Conservation (phyloP, 164 flowering plant genomes). For the Houttuynia cordata region DNA sequence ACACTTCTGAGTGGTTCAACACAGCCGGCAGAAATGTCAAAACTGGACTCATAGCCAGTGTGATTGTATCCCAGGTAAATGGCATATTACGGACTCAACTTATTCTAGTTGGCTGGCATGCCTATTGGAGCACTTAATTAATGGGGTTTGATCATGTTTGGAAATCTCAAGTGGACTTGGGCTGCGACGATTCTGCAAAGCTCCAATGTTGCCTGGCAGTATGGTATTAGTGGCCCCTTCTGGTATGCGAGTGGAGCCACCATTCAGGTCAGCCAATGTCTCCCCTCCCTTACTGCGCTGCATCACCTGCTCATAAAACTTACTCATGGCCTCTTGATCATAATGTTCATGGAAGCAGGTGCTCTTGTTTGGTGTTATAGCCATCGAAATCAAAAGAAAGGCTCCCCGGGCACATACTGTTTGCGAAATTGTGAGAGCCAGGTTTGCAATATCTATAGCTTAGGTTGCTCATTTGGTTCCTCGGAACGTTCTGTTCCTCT, state of each 20-base stretch:
- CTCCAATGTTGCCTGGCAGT: constrained; percentile 95
- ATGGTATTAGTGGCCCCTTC: constrained; percentile 93
- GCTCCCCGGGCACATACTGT: constrained; percentile 96
- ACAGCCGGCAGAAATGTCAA: constrained; percentile 94
- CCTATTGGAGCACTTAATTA: not conserved
- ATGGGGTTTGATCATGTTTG: not conserved
- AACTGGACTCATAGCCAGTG: constrained; percentile 95
- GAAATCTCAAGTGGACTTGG: constrained; percentile 76
- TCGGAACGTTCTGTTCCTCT: not conserved
- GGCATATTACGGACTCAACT: not conserved
- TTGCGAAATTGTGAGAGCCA: constrained; percentile 86
- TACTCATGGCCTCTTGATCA: not conserved
- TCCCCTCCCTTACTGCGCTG: not conserved
- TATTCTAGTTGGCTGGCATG: not conserved
- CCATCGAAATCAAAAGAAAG: constrained; percentile 93
- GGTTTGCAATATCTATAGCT: constrained; percentile 27
- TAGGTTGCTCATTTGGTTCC: not conserved
- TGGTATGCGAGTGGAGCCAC: constrained; percentile 99
- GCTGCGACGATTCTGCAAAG: constrained; percentile 97
- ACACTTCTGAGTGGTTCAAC: constrained; percentile 97
- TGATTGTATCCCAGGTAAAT: constrained; percentile 85
- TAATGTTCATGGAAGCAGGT: constrained; percentile 28
- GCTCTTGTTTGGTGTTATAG: constrained; percentile 87
- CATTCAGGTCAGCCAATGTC: constrained; percentile 41
- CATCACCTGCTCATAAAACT: not conserved